Evolutionary conservation across 2,329 filamentous ascomycete species (phyloP).

Genomic region (Clarireedia monteithiana): DNA sequence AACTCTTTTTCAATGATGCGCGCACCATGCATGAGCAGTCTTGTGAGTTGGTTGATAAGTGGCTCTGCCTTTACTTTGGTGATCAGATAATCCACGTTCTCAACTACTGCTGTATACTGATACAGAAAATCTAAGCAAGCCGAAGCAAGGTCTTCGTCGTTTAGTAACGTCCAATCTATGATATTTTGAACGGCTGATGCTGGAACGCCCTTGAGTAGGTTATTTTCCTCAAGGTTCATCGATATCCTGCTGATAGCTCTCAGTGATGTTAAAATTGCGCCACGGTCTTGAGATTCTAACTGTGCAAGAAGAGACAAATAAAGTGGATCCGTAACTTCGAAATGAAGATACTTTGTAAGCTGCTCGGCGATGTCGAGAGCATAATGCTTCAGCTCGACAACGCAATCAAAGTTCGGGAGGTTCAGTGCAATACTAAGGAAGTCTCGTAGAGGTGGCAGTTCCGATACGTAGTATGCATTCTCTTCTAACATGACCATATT

Average conservation of each 20-base stretch:
- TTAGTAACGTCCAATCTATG: conserved; percentile 66
- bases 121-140: conserved; percentile 92
- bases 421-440: conserved; percentile 75
- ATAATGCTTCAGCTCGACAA: conserved; percentile 83
- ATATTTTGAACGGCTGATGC: conserved; percentile 57
- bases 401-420: conserved; percentile 61
- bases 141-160: conserved; percentile 85
- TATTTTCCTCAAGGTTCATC: conserved; percentile 74
- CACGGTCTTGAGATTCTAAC: conserved; percentile 65
- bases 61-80: conserved; percentile 53
- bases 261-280: conserved; percentile 71
- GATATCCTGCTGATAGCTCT: conserved; percentile 80
- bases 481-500: conserved; percentile 95
- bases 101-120: conserved; percentile 79
- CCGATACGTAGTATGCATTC: conserved; percentile 75
- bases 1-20: conserved; percentile 53
- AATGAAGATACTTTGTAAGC: conserved; percentile 69
- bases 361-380: conserved; percentile 88
- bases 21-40: conserved; percentile 70
- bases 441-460: conserved; percentile 69
- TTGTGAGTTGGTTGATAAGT: conserved; percentile 70
- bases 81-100: conserved; percentile 72
- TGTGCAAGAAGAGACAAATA: conserved; percentile 66
- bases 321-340: conserved; percentile 67
- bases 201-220: conserved; percentile 67